Evolutionary conservation across 2,329 filamentous ascomycete species (phyloP).

Genomic region (Sporothrix mexicana): DNA sequence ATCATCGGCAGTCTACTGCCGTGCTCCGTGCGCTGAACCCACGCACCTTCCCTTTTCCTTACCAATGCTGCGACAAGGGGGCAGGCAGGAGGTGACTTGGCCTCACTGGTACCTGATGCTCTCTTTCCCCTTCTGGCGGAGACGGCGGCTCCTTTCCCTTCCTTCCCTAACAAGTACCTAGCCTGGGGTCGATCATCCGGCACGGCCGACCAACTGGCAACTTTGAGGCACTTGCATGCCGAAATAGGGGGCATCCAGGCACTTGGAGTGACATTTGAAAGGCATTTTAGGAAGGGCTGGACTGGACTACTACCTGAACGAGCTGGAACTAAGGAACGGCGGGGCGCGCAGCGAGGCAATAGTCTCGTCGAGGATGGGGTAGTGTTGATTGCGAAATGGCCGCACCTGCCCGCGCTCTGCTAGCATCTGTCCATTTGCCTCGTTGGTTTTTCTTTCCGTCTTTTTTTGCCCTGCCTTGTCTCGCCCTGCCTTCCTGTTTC

Average conservation of each 20-base stretch:
- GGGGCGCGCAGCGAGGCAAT: constrained; percentile 20
- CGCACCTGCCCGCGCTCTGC: no score
- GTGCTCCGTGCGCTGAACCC: not conserved
- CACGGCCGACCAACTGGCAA: constrained; percentile 12
- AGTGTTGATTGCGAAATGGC: not conserved
- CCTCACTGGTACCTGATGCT: constrained; percentile 8
- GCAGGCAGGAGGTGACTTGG: not conserved
- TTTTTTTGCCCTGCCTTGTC: not conserved
- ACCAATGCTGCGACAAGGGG: not conserved
- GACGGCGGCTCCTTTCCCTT: not conserved
- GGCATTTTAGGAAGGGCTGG: not conserved
- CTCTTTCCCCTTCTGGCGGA: constrained; percentile 11
- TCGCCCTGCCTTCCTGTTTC: not conserved
- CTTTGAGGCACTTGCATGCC: constrained; percentile 4
- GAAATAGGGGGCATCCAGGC: not conserved
- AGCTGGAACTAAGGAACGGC: constrained; percentile 12
- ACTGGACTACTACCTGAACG: not conserved
- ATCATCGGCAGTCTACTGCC: constrained; percentile 5
- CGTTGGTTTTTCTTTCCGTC: not conserved
- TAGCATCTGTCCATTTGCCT: not conserved
- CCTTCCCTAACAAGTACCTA: not conserved
- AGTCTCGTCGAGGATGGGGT: not conserved
- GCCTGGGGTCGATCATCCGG: constrained; percentile 25
- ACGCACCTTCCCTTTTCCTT: not conserved
- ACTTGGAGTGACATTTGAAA: not conserved